Evolutionary conservation across 257 asterid genomes (phyloP), one percentile per base, ranked within the genome.

Genomic region (Leonotis leonurus): DNA sequence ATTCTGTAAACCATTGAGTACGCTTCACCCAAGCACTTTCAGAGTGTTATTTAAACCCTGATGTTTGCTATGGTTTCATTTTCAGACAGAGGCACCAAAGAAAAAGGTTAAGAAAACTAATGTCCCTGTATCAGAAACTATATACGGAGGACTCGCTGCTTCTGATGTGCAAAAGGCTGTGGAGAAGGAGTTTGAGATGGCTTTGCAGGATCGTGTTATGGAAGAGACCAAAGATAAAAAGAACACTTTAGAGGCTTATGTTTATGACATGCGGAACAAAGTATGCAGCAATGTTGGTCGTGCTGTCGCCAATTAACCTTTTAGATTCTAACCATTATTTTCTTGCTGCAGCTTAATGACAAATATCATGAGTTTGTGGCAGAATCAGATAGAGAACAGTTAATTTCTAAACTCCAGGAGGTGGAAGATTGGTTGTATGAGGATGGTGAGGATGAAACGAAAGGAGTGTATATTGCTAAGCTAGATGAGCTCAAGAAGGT

Each of bases 191-290:
- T 93, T 79, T 61, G 95, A 93, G 79, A 89, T 93, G 97, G 97
- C 97, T 54, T 77, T 89, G 79, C 99, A 93, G 84, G 99, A 93
- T 49, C 96, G 96, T 2, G 75, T 93, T 18, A 93, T 93, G 99
- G 99, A 89, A 72, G 99, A 93, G 73, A 93, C 99, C 4, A 93
- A 89, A 67, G 99, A 93, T 70, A 89, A 83, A 64, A 93, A 93
- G 87, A 93, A 89, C 66, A 94, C 99, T 26, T 95, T 93, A 3
- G 99, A 93, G 77, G 83, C 99, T 24, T 93, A 93, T 65, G 97
- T 93, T 54, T 89, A 93, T 57, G 96, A 93, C 45, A 85, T 81
- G 90, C 76, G 99, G 67, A 93, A 89, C 46, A 93, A 93, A 95
- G 97, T 93, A 79, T 32, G 12, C 24, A 9, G 6, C 20, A 27